Conservation (phyloP, 306 rosid genomes). For the Datisca glomerata region DNA sequence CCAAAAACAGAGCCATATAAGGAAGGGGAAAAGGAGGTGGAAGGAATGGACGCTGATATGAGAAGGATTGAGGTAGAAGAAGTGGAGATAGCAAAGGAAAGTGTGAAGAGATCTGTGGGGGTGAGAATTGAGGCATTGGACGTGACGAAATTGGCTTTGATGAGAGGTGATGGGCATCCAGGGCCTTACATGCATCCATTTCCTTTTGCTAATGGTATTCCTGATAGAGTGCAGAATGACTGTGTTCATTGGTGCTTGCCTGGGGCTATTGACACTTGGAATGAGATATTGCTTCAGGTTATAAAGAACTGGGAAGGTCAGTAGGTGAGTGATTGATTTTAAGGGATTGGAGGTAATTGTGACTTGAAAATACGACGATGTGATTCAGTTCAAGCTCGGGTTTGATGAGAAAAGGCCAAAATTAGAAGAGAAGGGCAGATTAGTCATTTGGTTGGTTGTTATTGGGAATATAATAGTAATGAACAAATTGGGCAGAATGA, state of each 20-base stretch:
- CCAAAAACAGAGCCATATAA: slow-evolving; percentile 45
- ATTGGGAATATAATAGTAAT: too few species aligned
- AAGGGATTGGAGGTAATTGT: too few species aligned
- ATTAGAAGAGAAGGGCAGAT: too few species aligned
- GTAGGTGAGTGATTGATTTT: too few species aligned
- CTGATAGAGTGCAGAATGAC: slow-evolving; percentile 65
- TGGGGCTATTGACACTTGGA: slow-evolving; percentile 88
- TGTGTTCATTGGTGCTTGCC: slow-evolving; percentile 98
- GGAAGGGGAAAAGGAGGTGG: slow-evolving; percentile 40
- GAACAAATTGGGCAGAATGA: too few species aligned
- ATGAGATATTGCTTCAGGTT: slow-evolving; percentile 51
- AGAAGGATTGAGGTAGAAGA: slow-evolving; percentile 59
- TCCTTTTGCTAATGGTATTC: slow-evolving; percentile 56
- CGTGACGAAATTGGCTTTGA: slow-evolving; percentile 45
- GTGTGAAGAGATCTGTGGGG: slow-evolving; percentile 16
- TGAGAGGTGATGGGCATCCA: slow-evolving; percentile 92
- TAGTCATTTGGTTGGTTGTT: too few species aligned
- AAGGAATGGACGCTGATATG: slow-evolving; percentile 79
- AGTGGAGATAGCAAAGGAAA: slow-evolving; percentile 45
- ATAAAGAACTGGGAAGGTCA: slow-evolving; percentile 58
- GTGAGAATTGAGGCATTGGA: slow-evolving; percentile 56
- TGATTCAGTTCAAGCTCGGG: too few species aligned
- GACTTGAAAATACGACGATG: too few species aligned
- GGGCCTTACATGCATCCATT: slow-evolving; percentile 82
- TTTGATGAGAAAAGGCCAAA: too few species aligned